Evolutionary conservation across 148 eudicot genomes (phyloP).

Genomic region (Silene conica): DNA sequence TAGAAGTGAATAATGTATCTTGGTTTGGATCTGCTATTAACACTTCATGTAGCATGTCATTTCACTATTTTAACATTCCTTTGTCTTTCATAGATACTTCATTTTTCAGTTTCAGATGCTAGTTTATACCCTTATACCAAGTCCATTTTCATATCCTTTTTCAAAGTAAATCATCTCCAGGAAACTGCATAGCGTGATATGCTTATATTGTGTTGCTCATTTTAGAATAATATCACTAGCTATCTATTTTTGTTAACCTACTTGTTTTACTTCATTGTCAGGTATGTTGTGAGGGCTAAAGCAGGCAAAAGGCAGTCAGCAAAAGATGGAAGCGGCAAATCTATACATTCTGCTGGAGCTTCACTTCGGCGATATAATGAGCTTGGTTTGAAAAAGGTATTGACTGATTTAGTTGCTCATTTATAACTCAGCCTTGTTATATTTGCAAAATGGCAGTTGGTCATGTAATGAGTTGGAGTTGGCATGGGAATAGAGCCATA

Average conservation of each 20-base stretch:
- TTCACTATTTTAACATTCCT: background rate
- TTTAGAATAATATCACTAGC: background rate
- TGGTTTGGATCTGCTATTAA: background rate
- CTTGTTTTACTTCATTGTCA: constrained; percentile 26
- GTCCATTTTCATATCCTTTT: background rate
- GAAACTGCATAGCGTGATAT: background rate
- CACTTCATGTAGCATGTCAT: background rate
- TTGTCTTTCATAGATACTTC: background rate
- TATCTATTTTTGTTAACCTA: background rate
- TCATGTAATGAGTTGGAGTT: background rate
- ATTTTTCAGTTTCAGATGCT: background rate
- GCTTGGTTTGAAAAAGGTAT: constrained; percentile 86
- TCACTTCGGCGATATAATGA: constrained; percentile 91
- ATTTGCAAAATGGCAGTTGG: background rate
- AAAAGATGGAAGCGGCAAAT: constrained; percentile 78
- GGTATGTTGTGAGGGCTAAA: constrained; percentile 93
- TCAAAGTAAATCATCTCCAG: background rate
- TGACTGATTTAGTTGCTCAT: background rate
- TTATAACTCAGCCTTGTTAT: background rate
- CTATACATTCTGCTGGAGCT: constrained; percentile 92
- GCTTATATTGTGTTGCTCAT: background rate
- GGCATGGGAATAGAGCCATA: background rate
- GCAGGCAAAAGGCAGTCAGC: constrained; percentile 90
- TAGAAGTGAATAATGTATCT: background rate
- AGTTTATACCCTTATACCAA: background rate